Percentiles rank a stretch among this genome's conserved stretches.
phyloP scores from a whole-genome alignment of 441 rosid species.

The Populus hybrid region DNA sequence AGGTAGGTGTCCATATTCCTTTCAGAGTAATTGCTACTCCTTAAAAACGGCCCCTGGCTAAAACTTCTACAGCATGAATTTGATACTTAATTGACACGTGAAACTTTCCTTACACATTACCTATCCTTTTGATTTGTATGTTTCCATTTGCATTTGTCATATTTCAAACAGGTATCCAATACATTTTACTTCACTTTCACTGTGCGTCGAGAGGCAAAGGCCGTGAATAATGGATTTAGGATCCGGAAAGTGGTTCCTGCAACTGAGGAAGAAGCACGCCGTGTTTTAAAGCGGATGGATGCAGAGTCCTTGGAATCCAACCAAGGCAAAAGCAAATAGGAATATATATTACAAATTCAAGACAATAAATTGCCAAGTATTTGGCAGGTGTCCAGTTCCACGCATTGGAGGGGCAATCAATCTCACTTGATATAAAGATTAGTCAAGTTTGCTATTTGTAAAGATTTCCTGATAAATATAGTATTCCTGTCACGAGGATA shows the following conservation, averaged over 20 bases:
- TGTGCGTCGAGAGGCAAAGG: constrained; percentile 68
- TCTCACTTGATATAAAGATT: background rate
- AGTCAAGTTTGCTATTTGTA: background rate
- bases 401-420: background rate
- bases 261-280: constrained; percentile 87
- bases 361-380: constrained; percentile 14
- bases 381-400: background rate
- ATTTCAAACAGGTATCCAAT: constrained; percentile 59
- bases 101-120: background rate
- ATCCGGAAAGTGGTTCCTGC: constrained; percentile 77
- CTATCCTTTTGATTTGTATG: background rate
- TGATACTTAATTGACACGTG: no score
- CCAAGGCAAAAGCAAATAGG: background rate
- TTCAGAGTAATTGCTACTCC: background rate
- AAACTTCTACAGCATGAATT: background rate
- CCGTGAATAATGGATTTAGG: constrained; percentile 45
- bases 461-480: background rate
- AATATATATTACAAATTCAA: background rate
- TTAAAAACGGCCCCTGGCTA: background rate
- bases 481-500: background rate
- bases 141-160: background rate
- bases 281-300: constrained; percentile 68
- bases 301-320: constrained; percentile 40
- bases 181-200: constrained; percentile 81
- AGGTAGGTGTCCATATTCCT: constrained; percentile 42